Base-by-base conservation (phyloP, 495 filamentous ascomycete genomes). In the Lichina pygmaea region DNA sequence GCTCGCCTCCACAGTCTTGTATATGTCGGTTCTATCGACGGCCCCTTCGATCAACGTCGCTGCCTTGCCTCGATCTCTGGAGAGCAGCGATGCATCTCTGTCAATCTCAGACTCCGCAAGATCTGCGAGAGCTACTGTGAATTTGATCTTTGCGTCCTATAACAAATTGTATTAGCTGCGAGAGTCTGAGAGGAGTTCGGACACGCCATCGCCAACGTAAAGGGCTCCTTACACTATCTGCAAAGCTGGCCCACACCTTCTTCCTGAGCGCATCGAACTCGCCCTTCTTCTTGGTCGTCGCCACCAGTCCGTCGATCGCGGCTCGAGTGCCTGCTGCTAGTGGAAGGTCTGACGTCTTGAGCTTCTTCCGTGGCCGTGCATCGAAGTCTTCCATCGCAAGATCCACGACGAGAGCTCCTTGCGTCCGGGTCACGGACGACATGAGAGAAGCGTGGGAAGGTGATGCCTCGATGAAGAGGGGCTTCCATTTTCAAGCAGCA, bases 251-350 rank as follows among this genome's bases (percentile, higher is more conserved):
- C 73, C 80, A 86, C 4, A 82, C 65, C 44, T 76, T 66, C 55
- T 89, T 89, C 44, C 85, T 72, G 48, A 86, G 66, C n/a, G 61
- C 64, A 57, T 93, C 85, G 52, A 86, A 92, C 37, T 77, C 78
- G 17, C 85, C 85, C 58, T 86, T 86, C 62, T 92, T 92, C 60
- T 89, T 89, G 58, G 85, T 86, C 6, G 72, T 73, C 59, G 84
- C 72, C 8, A 84, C 68, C 24, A 93, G 64, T 46, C 67, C 66
- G 46, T 92, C 82, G 46, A 93, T 85, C 0, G 77, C 73, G 0
- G 66, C 66, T 46, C 80, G 71, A 45, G 84, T 80, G 33, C 72
- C 67, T 15, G 73, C 70, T 30, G 75, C 67, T 16, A 92, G 60
- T 6, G 84, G 84, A 5, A 93, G 65, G 46, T 93, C 85, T 2